phyloP scores from a whole-genome alignment of 306 rosid genomes.

The Macrotyloma uniflorum region DNA sequence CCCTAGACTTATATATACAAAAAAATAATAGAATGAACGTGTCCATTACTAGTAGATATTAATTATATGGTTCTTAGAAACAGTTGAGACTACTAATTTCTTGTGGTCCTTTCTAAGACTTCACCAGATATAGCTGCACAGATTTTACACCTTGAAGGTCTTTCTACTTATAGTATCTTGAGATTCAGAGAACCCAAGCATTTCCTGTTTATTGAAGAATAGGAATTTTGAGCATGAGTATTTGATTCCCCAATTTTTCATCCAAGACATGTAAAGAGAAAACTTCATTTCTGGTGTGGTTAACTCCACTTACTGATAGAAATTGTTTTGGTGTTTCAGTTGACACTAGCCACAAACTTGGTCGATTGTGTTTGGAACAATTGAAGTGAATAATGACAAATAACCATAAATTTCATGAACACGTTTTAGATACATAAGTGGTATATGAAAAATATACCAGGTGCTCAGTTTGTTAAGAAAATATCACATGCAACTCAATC shows the following conservation, averaged over 20 bases:
- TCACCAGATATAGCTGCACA: not conserved
- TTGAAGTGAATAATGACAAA: conserved; percentile 35
- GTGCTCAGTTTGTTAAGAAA: conserved; percentile 25
- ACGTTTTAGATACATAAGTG: conserved; percentile 38
- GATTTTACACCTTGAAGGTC: not conserved
- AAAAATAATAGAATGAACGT: not conserved
- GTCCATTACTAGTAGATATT: conserved; percentile 17
- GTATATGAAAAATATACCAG: conserved; percentile 47
- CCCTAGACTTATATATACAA: not conserved
- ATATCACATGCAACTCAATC: conserved; percentile 36
- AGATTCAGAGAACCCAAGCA: not conserved
- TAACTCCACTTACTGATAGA: not conserved
- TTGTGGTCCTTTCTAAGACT: conserved; percentile 24
- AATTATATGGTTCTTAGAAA: conserved; percentile 28
- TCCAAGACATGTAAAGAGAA: conserved; percentile 16
- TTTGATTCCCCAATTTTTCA: conserved; percentile 1
- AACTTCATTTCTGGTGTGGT: not conserved
- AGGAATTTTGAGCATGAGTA: not conserved
- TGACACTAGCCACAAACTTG: conserved; percentile 40
- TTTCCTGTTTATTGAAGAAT: not conserved
- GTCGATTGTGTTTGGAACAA: conserved; percentile 27
- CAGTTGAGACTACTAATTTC: not conserved
- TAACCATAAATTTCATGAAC: conserved; percentile 6
- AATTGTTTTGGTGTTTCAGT: conserved; percentile 28
- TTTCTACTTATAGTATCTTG: not conserved